Evolutionary conservation across 139 green algal genomes (phyloP).

Genomic region (Coccomyxa sp.): DNA sequence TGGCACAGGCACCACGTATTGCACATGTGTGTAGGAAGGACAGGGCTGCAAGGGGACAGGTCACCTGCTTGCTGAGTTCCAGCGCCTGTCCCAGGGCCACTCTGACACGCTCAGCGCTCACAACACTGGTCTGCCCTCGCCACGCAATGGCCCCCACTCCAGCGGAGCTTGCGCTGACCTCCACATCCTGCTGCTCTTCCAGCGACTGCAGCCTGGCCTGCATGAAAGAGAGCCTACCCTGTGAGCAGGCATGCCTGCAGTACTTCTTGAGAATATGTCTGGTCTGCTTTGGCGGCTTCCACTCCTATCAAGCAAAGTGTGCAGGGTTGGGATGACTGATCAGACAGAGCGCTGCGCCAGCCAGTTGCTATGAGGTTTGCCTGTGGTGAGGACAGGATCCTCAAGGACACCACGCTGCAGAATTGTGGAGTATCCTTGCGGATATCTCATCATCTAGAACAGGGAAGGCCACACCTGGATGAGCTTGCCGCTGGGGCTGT

Average conservation of each 20-base stretch:
- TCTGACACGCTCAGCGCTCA: slow-evolving; percentile 52
- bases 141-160: slow-evolving; percentile 52
- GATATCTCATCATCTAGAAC: too few species aligned
- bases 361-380: too few species aligned
- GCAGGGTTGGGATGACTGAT: too few species aligned
- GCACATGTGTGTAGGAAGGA: background rate
- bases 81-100: slow-evolving; percentile 38
- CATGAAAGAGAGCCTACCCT: slow-evolving; percentile 17
- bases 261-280: too few species aligned
- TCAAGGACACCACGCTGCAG: too few species aligned
- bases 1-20: background rate
- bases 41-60: background rate
- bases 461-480: too few species aligned
- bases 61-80: slow-evolving; percentile 13
- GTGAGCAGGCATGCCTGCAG: background rate
- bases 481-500: slow-evolving; percentile 9
- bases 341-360: too few species aligned
- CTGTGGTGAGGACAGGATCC: too few species aligned
- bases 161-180: background rate
- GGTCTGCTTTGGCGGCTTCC: too few species aligned
- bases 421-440: too few species aligned
- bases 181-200: slow-evolving; percentile 29
- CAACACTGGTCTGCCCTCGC: slow-evolving; percentile 39
- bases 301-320: too few species aligned
- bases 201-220: slow-evolving; percentile 43